These are phyloP conservation scores for Dictyostelium brefeldianum DNA, from an alignment of 78 protist genomes.

Conservation along the genomic window DNA sequence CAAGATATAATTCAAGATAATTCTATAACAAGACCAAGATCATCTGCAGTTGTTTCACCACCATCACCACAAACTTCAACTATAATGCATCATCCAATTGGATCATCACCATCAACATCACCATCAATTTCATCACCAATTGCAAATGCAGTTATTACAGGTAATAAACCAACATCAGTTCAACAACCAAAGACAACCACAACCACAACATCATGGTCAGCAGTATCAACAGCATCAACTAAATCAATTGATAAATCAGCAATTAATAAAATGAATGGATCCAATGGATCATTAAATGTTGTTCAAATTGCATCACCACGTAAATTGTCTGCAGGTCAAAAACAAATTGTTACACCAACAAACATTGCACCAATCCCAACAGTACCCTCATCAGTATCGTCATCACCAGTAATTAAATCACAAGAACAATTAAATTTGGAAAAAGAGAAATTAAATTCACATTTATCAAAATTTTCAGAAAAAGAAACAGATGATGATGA, in stretches of 20 bases:
- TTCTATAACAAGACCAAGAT: constrained; percentile 44
- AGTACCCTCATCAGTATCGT: background rate
- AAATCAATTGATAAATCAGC: constrained; percentile 23
- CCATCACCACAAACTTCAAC: background rate
- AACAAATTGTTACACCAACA: background rate
- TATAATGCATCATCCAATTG: background rate
- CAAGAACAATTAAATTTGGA: background rate
- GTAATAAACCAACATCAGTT: background rate
- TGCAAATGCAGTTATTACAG: background rate
- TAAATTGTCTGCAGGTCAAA: constrained; percentile 15
- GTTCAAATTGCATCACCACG: constrained; percentile 29
- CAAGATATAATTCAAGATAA: constrained; percentile 37
- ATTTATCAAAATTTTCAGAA: constrained; percentile 31
- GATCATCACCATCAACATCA: constrained; percentile 9
- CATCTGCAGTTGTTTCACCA: background rate
- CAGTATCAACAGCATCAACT: constrained; percentile 3
- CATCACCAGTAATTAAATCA: background rate
- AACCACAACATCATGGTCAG: constrained; percentile 13
- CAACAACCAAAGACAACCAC: background rate
- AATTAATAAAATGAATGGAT: background rate
- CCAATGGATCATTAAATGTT: background rate
- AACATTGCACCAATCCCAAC: background rate
- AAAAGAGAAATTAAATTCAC: constrained; percentile 35
- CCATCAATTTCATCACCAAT: background rate
- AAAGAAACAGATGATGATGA: constrained; percentile 54